phyloP scores from a whole-genome alignment of 106 monocot genomes.

The Ottelia alismoides region DNA sequence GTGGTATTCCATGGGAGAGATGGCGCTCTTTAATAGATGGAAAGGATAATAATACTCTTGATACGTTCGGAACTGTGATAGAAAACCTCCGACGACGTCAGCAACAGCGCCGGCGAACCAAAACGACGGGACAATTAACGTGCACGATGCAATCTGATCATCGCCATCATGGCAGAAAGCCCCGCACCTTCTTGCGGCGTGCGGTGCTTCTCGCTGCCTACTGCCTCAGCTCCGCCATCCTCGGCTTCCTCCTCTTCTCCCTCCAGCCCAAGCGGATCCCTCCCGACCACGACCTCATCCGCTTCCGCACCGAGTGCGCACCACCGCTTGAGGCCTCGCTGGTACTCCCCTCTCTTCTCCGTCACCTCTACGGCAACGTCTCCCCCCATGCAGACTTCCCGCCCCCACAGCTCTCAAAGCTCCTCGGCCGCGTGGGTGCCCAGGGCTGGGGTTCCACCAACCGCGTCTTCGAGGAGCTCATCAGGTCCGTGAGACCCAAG shows the following conservation, averaged over 20 bases:
- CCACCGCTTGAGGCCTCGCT: constrained; percentile 12
- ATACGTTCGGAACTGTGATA: too few species aligned
- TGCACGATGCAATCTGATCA: too few species aligned
- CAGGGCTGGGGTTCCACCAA: constrained; percentile 53
- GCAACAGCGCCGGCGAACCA: too few species aligned
- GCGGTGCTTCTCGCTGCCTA: constrained; percentile 29
- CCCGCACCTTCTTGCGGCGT: too few species aligned
- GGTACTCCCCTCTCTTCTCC: constrained; percentile 16
- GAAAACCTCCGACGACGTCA: too few species aligned
- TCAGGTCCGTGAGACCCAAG: constrained; percentile 26
- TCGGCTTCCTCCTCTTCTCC: constrained; percentile 24
- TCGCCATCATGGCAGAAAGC: too few species aligned
- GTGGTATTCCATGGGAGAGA: too few species aligned
- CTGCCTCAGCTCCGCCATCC: constrained; percentile 24
- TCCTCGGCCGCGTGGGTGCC: constrained; percentile 13
- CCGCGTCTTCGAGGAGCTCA: constrained; percentile 37
- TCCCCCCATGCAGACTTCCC: constrained; percentile 42
- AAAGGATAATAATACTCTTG: too few species aligned
- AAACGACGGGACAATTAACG: too few species aligned
- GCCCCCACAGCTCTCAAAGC: constrained; percentile 12
- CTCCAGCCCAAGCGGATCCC: not conserved
- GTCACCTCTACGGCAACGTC: constrained; percentile 17
- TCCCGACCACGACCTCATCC: not conserved
- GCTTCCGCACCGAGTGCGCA: constrained; percentile 21
- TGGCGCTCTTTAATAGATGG: too few species aligned